Evolutionary conservation across 352 stramenopile genomes (phyloP).

Genomic region (Phytophthora podocarpi): DNA sequence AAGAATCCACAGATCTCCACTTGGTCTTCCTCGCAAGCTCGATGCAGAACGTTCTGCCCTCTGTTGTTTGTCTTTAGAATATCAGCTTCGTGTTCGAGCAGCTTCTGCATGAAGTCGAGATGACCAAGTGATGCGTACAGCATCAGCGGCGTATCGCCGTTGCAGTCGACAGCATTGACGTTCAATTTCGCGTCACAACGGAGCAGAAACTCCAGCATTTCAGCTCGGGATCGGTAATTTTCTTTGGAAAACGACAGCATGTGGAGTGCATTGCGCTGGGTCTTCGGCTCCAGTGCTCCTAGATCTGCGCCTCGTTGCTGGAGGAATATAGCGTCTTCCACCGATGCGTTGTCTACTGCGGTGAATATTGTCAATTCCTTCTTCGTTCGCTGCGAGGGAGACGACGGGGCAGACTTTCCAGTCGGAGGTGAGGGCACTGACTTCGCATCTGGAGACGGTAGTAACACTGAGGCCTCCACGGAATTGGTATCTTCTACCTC

Average conservation of each 20-base stretch:
- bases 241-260: slow-evolving; percentile 64
- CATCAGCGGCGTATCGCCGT: slow-evolving; percentile 58
- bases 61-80: slow-evolving; percentile 31
- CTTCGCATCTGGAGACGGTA: neutral
- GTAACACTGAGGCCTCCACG: neutral
- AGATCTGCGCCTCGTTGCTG: slow-evolving; percentile 50
- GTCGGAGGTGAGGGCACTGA: slow-evolving; percentile 1
- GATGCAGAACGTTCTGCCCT: slow-evolving; percentile 59
- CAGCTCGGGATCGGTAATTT: slow-evolving; percentile 42
- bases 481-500: slow-evolving; percentile 17
- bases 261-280: slow-evolving; percentile 56
- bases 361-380: slow-evolving; percentile 56
- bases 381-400: slow-evolving; percentile 21
- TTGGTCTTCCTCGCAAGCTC: slow-evolving; percentile 64
- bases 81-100: slow-evolving; percentile 37
- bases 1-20: slow-evolving; percentile 57
- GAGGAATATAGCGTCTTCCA: slow-evolving; percentile 64
- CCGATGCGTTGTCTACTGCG: slow-evolving; percentile 53
- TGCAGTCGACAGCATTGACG: slow-evolving; percentile 44
- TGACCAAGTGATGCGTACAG: slow-evolving; percentile 57
- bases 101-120: slow-evolving; percentile 46
- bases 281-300: slow-evolving; percentile 40
- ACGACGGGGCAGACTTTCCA: slow-evolving; percentile 11
- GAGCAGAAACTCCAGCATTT: slow-evolving; percentile 66
- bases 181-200: slow-evolving; percentile 35